Evolutionary conservation across 2,329 filamentous ascomycete genomes (phyloP), one percentile per base, ranked within the genome.

Genomic region (Colletotrichum gigasporum): DNA sequence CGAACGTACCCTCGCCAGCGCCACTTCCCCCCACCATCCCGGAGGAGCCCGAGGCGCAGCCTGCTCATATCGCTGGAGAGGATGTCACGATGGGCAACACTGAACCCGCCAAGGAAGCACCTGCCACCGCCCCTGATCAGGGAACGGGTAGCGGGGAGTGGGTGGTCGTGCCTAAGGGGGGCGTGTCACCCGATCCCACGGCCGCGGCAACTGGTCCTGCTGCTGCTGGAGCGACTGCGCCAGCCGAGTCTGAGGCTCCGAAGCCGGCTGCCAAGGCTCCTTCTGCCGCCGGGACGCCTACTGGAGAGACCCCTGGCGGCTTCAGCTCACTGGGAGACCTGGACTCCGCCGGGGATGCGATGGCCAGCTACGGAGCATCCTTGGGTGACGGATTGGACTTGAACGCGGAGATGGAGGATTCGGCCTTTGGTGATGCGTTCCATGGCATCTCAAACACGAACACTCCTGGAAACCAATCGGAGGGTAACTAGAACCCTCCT

Each of bases 381-480:
- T 75, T 86, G 4, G 85, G 81, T 20, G 85, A 87, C 41, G 87
- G 85, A 8, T 75, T 86, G n/a, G 84, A 86, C 73, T 75, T 90
- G 53, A 83, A 85, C 69, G 85, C 90, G 79, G 90, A 90, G 67
- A 85, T 93, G 81, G 91, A 93, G 47, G 91, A 94, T 71, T 93
- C 90, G 34, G 92, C 91, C 1, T 96, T 96, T 79, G 92, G 91
- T 3, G 91, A 96, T 70, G 92, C 92, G 1, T 93, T 95, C 77
- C 91, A 94, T 70, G 87, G 85, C 4, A 85, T 88, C 11, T 83
- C 82, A 18, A 70, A 73, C 41, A 73, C 73, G 9, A 75, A 71
- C 54, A 81, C 79, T 26, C 77, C 78, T 2, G 75, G 71, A 18
- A 66, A 66, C 9, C 66, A 67, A 22, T 68, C 66, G 5, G 66